phyloP scores from a whole-genome alignment of 495 filamentous ascomycete genomes.

The Talaromyces borbonicus region DNA sequence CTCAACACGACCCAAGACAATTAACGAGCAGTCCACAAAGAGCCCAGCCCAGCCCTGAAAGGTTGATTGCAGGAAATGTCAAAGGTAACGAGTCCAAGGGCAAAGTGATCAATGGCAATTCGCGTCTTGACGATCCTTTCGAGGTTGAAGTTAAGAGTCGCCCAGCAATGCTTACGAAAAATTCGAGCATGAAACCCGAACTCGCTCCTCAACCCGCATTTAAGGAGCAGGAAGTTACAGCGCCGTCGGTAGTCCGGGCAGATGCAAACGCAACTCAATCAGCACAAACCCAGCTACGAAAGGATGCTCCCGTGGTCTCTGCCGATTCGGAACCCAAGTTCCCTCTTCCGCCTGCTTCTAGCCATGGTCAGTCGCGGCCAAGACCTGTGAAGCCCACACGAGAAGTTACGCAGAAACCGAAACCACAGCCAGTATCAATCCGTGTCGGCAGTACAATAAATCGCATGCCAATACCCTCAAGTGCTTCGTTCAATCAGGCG shows the following conservation, averaged over 20 bases:
- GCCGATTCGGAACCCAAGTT: conserved; percentile 28
- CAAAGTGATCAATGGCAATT: not conserved
- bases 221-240: conserved; percentile 10
- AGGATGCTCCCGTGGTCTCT: conserved; percentile 22
- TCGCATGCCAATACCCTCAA: conserved; percentile 52
- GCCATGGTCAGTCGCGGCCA: conserved; percentile 29
- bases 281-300: conserved; percentile 39
- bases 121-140: conserved; percentile 10
- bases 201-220: conserved; percentile 24
- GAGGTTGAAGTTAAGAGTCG: not conserved
- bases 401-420: conserved; percentile 52
- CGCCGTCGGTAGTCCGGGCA: conserved; percentile 27
- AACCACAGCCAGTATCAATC: conserved; percentile 71
- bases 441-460: conserved; percentile 60
- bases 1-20: conserved; percentile 11
- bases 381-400: conserved; percentile 62
- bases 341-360: conserved; percentile 42
- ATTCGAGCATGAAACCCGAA: conserved; percentile 4
- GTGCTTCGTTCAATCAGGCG: conserved; percentile 47
- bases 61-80: not conserved
- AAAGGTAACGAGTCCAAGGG: not conserved
- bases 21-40: not conserved
- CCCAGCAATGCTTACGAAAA: not conserved
- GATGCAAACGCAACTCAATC: conserved; percentile 33
- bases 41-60: conserved; percentile 1